Evolutionary conservation across 495 filamentous ascomycete species (phyloP).

Genomic region (Lichenothelia convexa): DNA sequence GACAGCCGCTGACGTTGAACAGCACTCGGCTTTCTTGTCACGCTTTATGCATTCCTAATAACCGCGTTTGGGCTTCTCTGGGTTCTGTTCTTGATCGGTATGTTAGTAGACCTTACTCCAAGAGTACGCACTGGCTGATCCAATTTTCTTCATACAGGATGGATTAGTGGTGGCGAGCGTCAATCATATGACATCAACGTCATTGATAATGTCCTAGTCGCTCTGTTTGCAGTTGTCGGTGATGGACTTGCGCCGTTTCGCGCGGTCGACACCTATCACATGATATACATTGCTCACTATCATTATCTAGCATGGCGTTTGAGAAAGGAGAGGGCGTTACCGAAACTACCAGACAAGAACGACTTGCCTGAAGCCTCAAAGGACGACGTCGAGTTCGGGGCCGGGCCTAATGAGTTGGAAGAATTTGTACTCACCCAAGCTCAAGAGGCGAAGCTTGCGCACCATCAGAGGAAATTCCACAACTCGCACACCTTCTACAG

Average conservation of each 20-base stretch:
- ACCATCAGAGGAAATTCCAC: slow-evolving; percentile 58
- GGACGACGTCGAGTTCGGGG: slow-evolving; percentile 7
- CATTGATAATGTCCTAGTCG: slow-evolving; percentile 62
- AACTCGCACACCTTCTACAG: slow-evolving; percentile 72
- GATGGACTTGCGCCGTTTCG: slow-evolving; percentile 63
- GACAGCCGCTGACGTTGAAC: slow-evolving; percentile 2
- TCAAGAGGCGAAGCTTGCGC: slow-evolving; percentile 43
- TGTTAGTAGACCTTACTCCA: neutral
- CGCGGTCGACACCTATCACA: slow-evolving; percentile 64
- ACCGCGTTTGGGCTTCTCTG: slow-evolving; percentile 66
- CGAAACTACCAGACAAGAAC: slow-evolving; percentile 48
- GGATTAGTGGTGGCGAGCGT: slow-evolving; percentile 61
- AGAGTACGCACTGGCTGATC: neutral
- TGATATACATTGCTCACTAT: slow-evolving; percentile 50
- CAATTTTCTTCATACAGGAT: slow-evolving; percentile 24
- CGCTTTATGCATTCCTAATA: slow-evolving; percentile 61
- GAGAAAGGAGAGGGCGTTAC: slow-evolving; percentile 41
- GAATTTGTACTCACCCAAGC: slow-evolving; percentile 41
- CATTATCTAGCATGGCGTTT: slow-evolving; percentile 55
- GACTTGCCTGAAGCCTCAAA: slow-evolving; percentile 34
- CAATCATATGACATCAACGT: slow-evolving; percentile 54
- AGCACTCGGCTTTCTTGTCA: slow-evolving; percentile 58
- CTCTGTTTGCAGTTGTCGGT: slow-evolving; percentile 58
- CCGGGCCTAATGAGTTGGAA: slow-evolving; percentile 31
- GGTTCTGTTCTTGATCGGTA: slow-evolving; percentile 66